Evolutionary conservation across 192 early-diverging fungal species (phyloP), one percentile per base, ranked within the genome.

Genomic region (Entomortierella beljakovae): DNA sequence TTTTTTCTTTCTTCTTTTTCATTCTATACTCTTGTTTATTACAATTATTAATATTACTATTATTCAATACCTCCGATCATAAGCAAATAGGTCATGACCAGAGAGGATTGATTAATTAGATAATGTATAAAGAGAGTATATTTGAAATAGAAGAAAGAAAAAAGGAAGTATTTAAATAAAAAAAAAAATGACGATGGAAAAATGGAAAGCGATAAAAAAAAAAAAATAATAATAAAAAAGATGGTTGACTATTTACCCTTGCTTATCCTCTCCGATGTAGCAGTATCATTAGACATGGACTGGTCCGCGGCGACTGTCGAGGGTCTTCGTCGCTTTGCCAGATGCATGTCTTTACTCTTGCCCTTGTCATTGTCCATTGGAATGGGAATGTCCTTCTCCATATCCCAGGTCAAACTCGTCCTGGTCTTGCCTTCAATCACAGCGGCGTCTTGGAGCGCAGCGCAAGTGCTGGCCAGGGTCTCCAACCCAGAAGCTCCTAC

Each of bases 391-490:
- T 68, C 65, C 65, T 31, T 58, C 42, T 68, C 46, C 65, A 40
- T 35, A 42, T 57, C 55, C 65, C 31, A 6, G 20, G 55, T 58
- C 65, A 56, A 49, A 23, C 56, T 68, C 51, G 50, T 64, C 65
- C 29, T 68, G 56, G 55, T 57, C 55, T 55, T 67, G 64, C 57
- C 64, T 54, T 67, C 64, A 56, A 67, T 67, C 64, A 33, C 18
- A 22, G 38, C 20, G 25, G 54, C 50, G 38, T n/a, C 32, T 13
- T 56, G 38, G 64, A 67, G 64, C 64, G 64, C 64, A 67, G 64
- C 55, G 43, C 53, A 15, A 29, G 55, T 46, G 55, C 52, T 49
- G 38, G 42, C 54, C 64, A 57, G 29, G 38, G 64, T 46, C 64
- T 67, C 64, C 50, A 53, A 43, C 33, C 64, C 64, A 53, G 55